Evolutionary conservation across 1,139 yeast species (phyloP).

Genomic region (Groenewaldozyma auringiensis): DNA sequence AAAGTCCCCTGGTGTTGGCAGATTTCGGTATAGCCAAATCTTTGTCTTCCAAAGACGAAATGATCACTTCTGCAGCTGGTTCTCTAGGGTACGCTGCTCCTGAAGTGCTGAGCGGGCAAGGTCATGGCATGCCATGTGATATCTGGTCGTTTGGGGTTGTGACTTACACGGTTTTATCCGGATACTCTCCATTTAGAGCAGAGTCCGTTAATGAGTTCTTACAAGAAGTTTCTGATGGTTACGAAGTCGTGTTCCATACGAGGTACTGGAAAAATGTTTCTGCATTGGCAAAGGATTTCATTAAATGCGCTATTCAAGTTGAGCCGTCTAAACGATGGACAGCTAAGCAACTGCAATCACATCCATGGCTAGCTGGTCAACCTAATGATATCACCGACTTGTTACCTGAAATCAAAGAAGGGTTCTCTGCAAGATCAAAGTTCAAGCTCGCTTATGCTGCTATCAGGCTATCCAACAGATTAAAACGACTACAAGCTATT

Average conservation of each 20-base stretch:
- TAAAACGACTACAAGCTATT: conserved; percentile 50
- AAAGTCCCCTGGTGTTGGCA: conserved; percentile 72
- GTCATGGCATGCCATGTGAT: conserved; percentile 90
- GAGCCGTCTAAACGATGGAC: conserved; percentile 64
- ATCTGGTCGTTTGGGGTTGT: conserved; percentile 91
- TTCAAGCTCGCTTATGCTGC: conserved; percentile 81
- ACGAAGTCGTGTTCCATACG: conserved; percentile 68
- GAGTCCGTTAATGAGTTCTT: conserved; percentile 77
- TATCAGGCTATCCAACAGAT: conserved; percentile 66
- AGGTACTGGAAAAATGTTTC: conserved; percentile 82
- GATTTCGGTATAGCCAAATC: conserved; percentile 90
- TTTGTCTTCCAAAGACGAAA: conserved; percentile 51
- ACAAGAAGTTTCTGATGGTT: conserved; percentile 63
- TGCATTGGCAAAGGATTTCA: conserved; percentile 66
- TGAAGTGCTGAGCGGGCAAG: conserved; percentile 66
- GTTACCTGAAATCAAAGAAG: conserved; percentile 62
- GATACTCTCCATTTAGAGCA: conserved; percentile 86
- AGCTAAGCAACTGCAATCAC: conserved; percentile 51
- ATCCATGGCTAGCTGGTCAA: conserved; percentile 58
- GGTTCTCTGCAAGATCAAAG: conserved; percentile 78
- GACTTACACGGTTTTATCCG: conserved; percentile 81
- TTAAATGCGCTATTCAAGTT: conserved; percentile 54
- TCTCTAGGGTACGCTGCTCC: conserved; percentile 95
- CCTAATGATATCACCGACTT: conserved; percentile 38
- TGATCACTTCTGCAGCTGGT: conserved; percentile 74